phyloP scores from a whole-genome alignment of 2,329 filamentous ascomycete species.

The Aspergillus pseudoglaucus region DNA sequence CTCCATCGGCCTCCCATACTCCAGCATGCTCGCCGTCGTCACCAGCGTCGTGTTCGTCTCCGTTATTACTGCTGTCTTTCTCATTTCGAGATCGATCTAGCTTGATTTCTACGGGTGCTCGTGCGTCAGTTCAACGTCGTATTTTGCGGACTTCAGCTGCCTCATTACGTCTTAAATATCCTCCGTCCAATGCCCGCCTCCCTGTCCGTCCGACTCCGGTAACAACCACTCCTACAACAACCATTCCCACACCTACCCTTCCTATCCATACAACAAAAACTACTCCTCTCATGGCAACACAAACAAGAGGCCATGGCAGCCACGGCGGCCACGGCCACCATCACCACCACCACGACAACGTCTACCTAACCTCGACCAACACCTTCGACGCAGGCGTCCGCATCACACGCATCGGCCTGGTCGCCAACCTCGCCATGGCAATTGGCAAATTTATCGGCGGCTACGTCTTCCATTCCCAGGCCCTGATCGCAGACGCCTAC shows the following conservation, averaged over 20 bases:
- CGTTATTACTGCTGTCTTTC: constrained; percentile 2
- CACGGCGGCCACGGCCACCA: constrained; percentile 55
- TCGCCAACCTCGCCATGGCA: constrained; percentile 90
- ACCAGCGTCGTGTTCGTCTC: constrained; percentile 45
- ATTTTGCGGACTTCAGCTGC: constrained; percentile 16
- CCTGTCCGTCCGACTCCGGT: constrained; percentile 9
- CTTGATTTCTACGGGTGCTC: constrained; percentile 9
- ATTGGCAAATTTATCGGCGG: constrained; percentile 87
- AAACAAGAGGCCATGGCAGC: constrained; percentile 40
- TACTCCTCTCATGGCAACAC: constrained; percentile 33
- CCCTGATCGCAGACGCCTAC: constrained; percentile 87
- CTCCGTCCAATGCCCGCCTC: constrained; percentile 11
- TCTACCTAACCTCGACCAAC: constrained; percentile 71
- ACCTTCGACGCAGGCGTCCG: constrained; percentile 89
- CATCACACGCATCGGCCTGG: constrained; percentile 82
- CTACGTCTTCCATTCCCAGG: constrained; percentile 90
- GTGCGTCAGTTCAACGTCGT: constrained; percentile 14
- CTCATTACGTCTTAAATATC: constrained; percentile 9
- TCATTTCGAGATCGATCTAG: constrained; percentile 3
- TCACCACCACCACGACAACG: constrained; percentile 74
- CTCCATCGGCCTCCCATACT: constrained; percentile 10
- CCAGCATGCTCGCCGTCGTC: constrained; percentile 40
- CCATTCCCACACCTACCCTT: constrained; percentile 1
- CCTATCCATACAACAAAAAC: constrained; percentile 12
- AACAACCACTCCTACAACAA: constrained; percentile 11